phyloP scores from a whole-genome alignment of 1,284 basidiomycete genomes.

The Ganoderma multipileum region DNA sequence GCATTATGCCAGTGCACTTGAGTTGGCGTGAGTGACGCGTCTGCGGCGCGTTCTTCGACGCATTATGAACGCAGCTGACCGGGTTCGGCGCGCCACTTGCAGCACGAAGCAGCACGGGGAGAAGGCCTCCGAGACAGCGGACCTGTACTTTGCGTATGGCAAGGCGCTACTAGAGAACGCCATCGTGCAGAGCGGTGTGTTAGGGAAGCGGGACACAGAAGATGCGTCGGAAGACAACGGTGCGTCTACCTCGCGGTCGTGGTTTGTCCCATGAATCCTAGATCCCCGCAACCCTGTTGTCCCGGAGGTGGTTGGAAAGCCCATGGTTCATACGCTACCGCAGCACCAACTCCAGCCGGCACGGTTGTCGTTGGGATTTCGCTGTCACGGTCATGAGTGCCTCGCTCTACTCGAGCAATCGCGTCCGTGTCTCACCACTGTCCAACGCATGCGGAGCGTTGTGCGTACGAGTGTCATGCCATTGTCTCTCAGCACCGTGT shows the following conservation, averaged over 20 bases:
- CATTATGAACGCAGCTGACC: constrained; percentile 19
- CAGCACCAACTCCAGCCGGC: not conserved
- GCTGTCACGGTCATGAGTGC: not conserved
- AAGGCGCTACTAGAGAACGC: constrained; percentile 90
- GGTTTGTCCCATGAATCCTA: not conserved
- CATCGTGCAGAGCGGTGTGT: constrained; percentile 79
- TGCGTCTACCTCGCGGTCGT: constrained; percentile 20
- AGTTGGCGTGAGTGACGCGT: constrained; percentile 67
- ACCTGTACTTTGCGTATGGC: constrained; percentile 86
- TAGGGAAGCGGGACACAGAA: constrained; percentile 81
- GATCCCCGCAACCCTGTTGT: not conserved
- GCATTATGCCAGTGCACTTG: constrained; percentile 85
- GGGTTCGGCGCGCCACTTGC: constrained; percentile 4
- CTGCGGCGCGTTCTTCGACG: constrained; percentile 17
- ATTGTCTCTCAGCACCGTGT: not conserved
- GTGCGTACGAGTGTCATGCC: not conserved
- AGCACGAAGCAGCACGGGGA: constrained; percentile 80
- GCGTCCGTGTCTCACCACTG: not conserved
- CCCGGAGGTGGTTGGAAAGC: not conserved
- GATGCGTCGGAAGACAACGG: constrained; percentile 49
- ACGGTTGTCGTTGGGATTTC: not conserved
- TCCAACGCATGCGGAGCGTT: not conserved
- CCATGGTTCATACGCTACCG: not conserved
- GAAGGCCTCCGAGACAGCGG: constrained; percentile 78
- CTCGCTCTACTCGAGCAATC: not conserved